A percentile compares a stretch with the other conserved stretches of the same genome.
Evolutionary conservation across 2,329 filamentous ascomycete genomes (phyloP).

Genomic region (Pseudocercospora macadamiae): DNA sequence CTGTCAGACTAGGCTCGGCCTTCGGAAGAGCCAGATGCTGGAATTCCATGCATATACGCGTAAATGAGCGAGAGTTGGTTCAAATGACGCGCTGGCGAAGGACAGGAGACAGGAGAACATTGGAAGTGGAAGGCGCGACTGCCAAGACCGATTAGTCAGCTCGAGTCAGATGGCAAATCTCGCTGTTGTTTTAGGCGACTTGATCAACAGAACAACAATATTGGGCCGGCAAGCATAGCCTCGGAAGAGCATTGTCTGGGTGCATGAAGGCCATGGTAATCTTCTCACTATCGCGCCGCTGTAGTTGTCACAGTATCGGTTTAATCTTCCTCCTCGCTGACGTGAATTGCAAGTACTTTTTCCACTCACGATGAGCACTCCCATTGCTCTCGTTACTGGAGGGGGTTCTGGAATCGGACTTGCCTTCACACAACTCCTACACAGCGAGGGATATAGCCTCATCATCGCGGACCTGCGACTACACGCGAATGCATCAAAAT

Average conservation of each 20-base stretch:
- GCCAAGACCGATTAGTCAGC: neutral
- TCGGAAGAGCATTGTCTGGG: neutral
- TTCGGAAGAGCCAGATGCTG: neutral
- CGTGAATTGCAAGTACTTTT: neutral
- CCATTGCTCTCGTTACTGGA: neutral
- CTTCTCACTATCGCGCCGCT: too few relatives aligned
- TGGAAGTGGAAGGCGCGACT: too few relatives aligned
- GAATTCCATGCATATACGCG: neutral
- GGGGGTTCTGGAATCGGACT: neutral
- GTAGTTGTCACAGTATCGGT: too few relatives aligned
- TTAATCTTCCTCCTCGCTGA: too few relatives aligned
- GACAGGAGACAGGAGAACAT: too few relatives aligned
- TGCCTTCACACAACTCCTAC: neutral
- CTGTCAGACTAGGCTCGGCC: neutral
- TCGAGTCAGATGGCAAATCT: neutral
- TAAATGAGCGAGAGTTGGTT: neutral
- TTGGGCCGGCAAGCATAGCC: neutral
- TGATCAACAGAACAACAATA: neutral
- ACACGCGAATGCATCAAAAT: neutral
- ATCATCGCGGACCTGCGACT: neutral
- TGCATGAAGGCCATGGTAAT: neutral
- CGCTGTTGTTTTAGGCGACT: neutral
- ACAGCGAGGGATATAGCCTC: neutral
- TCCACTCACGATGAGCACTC: neutral
- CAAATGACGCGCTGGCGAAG: neutral